Conservation (phyloP, 2,329 filamentous ascomycete genomes). For the Venturiaceae sp. region DNA sequence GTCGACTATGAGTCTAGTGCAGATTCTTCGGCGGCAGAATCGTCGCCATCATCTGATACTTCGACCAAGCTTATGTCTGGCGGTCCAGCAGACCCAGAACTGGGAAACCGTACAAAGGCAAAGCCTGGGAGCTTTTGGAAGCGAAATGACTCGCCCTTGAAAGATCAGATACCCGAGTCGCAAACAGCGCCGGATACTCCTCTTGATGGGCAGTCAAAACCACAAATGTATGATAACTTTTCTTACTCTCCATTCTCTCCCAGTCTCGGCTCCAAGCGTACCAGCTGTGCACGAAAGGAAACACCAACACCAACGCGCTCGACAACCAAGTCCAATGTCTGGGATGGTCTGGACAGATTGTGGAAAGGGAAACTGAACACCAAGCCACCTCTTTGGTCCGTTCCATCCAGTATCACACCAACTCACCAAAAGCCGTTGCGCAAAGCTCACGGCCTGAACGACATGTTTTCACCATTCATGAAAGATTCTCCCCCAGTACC, state of each 20-base stretch:
- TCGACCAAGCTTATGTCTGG: constrained; percentile 1
- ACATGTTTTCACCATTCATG: not conserved
- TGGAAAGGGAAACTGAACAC: too few relatives aligned
- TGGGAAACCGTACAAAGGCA: not conserved
- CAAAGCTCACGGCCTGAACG: too few relatives aligned
- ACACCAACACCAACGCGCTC: not conserved
- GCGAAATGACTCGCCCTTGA: not conserved
- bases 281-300: not conserved
- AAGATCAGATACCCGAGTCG: not conserved
- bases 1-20: not conserved
- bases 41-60: not conserved
- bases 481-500: not conserved
- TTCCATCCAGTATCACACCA: not conserved
- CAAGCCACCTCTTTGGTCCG: not conserved
- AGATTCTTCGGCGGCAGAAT: constrained; percentile 2
- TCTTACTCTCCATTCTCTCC: not conserved
- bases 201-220: not conserved
- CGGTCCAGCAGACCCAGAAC: not conserved
- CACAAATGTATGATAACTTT: constrained; percentile 6
- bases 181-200: not conserved
- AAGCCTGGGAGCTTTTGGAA: constrained; percentile 3
- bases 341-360: too few relatives aligned
- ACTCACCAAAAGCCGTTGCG: not conserved
- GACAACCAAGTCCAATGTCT: not conserved
- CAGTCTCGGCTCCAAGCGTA: not conserved